These are phyloP conservation scores for Trypanosoma theileri DNA, from an alignment of 208 protist genomes.

Conservation along the genomic window DNA sequence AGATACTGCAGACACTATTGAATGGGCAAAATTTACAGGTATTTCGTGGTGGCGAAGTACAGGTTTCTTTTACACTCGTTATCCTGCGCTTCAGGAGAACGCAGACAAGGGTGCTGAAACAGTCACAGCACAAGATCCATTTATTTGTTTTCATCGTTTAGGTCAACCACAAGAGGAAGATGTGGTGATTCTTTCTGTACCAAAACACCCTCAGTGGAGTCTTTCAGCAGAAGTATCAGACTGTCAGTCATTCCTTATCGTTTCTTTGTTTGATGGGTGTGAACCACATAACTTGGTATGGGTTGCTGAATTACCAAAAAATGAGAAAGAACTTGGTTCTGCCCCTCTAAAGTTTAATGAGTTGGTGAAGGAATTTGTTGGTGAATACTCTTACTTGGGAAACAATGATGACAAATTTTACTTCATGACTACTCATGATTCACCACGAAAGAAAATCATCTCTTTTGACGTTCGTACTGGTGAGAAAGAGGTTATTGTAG, in stretches of 20 bases:
- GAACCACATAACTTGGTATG: conserved; percentile 86
- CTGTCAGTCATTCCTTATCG: conserved; percentile 76
- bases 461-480: conserved; percentile 62
- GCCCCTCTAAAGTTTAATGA: conserved; percentile 58
- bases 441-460: conserved; percentile 87
- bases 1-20: conserved; percentile 67
- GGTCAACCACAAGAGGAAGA: conserved; percentile 82
- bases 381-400: conserved; percentile 85
- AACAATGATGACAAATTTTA: conserved; percentile 86
- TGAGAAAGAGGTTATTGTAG: conserved; percentile 61
- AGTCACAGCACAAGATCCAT: conserved; percentile 69
- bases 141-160: conserved; percentile 89
- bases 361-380: conserved; percentile 85
- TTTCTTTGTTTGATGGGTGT: conserved; percentile 67
- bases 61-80: conserved; percentile 94
- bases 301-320: conserved; percentile 58
- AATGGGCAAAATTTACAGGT: conserved; percentile 91
- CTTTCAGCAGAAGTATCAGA: conserved; percentile 71
- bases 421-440: conserved; percentile 89
- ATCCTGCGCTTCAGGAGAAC: conserved; percentile 53
- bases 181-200: conserved; percentile 61
- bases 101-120: conserved; percentile 89
- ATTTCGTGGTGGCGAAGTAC: conserved; percentile 81
- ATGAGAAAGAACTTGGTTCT: conserved; percentile 33
- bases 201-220: conserved; percentile 76